A percentile compares a stretch with the other conserved stretches of the same genome.
These are phyloP conservation scores for Diaporthe longicolla DNA, from an alignment of 2,329 filamentous ascomycete genomes.

Conservation along the genomic window DNA sequence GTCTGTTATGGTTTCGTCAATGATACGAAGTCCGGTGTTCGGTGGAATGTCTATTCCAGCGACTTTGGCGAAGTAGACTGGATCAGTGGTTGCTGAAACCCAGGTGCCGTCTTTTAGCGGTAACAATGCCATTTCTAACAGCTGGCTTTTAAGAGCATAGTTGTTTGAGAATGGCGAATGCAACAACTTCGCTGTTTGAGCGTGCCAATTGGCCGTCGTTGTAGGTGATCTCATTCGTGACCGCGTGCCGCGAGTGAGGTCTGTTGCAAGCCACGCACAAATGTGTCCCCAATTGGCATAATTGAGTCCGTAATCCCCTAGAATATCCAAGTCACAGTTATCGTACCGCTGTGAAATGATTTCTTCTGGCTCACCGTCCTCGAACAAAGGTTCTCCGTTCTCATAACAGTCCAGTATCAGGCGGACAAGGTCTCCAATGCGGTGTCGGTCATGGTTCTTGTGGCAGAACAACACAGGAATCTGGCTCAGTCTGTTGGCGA, in stretches of 20 bases:
- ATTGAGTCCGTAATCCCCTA: slow-evolving; percentile 14
- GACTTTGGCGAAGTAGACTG: slow-evolving; percentile 42
- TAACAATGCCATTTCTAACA: slow-evolving; percentile 45
- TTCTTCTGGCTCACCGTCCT: slow-evolving; percentile 38
- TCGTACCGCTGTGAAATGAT: slow-evolving; percentile 42
- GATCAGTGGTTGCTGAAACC: slow-evolving; percentile 37
- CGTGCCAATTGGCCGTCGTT: slow-evolving; percentile 44
- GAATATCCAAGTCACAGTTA: slow-evolving; percentile 33
- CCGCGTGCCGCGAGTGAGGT: slow-evolving; percentile 5
- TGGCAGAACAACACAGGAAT: slow-evolving; percentile 42
- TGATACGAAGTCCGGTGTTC: slow-evolving; percentile 38
- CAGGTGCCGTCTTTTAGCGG: slow-evolving; percentile 44
- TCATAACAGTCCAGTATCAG: slow-evolving; percentile 32
- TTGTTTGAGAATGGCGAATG: not conserved
- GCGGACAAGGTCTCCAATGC: slow-evolving; percentile 27
- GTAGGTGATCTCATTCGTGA: slow-evolving; percentile 42
- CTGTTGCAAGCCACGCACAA: slow-evolving; percentile 24
- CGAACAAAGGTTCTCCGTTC: slow-evolving; percentile 46
- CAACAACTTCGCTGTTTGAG: slow-evolving; percentile 44
- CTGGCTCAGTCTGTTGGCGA: slow-evolving; percentile 44
- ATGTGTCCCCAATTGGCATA: not conserved
- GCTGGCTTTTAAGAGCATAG: no score
- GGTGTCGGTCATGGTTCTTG: slow-evolving; percentile 13
- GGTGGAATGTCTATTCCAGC: slow-evolving; percentile 43
- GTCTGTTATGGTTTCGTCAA: slow-evolving; percentile 37